These are phyloP conservation scores for Stemphylium vesicarium DNA, from an alignment of 2,329 filamentous ascomycete species.

Conservation along the genomic window DNA sequence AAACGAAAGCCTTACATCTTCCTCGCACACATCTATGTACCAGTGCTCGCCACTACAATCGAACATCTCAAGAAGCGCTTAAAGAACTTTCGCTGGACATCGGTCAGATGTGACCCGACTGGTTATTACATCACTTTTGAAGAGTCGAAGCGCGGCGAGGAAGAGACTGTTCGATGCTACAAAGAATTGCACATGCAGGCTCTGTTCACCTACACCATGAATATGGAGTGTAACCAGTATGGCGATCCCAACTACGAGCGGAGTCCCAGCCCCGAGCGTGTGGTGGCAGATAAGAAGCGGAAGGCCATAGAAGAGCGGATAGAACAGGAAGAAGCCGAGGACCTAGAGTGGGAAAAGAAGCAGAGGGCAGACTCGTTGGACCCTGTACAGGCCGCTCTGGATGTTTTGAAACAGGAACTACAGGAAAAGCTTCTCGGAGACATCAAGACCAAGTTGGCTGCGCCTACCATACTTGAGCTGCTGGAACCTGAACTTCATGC, in stretches of 20 bases:
- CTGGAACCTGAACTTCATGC: constrained; percentile 82
- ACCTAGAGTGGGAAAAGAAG: constrained; percentile 88
- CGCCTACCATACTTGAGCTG: constrained; percentile 78
- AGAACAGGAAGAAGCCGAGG: constrained; percentile 76
- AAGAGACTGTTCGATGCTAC: constrained; percentile 82
- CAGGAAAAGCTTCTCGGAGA: constrained; percentile 86
- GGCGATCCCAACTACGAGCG: constrained; percentile 69
- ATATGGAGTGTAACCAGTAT: constrained; percentile 81
- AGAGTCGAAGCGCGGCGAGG: constrained; percentile 75
- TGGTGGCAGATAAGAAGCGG: constrained; percentile 58
- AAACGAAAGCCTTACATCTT: constrained; percentile 88
- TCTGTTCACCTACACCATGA: constrained; percentile 92
- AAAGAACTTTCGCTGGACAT: constrained; percentile 80
- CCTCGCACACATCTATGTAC: constrained; percentile 84
- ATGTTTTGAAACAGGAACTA: constrained; percentile 79
- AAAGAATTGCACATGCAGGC: constrained; percentile 78
- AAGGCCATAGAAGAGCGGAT: constrained; percentile 71
- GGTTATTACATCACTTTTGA: constrained; percentile 95
- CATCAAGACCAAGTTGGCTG: constrained; percentile 85
- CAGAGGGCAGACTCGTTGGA: constrained; percentile 87
- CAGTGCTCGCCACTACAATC: constrained; percentile 83
- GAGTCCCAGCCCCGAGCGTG: constrained; percentile 60
- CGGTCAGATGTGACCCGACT: constrained; percentile 80
- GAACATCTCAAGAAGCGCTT: constrained; percentile 89
- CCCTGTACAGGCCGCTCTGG: constrained; percentile 83